phyloP scores from a whole-genome alignment of 2,329 filamentous ascomycete species.

The Whalleya microplaca region DNA sequence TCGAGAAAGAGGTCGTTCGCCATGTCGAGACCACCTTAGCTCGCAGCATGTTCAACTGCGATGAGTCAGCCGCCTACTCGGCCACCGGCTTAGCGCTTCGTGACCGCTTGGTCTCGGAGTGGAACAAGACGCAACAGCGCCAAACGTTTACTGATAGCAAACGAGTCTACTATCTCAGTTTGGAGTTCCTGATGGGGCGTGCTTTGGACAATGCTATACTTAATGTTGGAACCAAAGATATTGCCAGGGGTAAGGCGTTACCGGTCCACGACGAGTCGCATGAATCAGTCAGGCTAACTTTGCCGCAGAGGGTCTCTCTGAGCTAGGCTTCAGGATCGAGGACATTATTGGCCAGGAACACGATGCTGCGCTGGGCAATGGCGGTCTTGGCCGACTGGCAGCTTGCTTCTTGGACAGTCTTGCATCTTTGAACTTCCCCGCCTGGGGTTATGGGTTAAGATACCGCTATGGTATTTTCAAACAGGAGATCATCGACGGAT shows the following conservation, averaged over 20 bases:
- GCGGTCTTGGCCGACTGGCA: conserved; percentile 89
- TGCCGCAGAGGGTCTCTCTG: conserved; percentile 72
- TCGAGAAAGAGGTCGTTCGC: conserved; percentile 83
- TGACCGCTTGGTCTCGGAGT: conserved; percentile 89
- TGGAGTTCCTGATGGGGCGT: conserved; percentile 97
- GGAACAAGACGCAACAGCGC: conserved; percentile 97
- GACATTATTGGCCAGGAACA: conserved; percentile 94
- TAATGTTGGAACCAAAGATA: conserved; percentile 86
- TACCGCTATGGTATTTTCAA: conserved; percentile 99
- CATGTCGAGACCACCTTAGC: conserved; percentile 97
- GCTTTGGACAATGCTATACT: conserved; percentile 98
- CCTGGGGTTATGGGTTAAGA: conserved; percentile 95
- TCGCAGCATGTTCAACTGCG: conserved; percentile 96
- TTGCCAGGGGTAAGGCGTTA: conserved; percentile 70
- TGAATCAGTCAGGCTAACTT: conserved; percentile 16
- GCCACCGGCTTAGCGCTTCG: conserved; percentile 91
- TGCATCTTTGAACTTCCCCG: conserved; percentile 91
- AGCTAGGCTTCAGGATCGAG: conserved; percentile 96
- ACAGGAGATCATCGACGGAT: conserved; percentile 97
- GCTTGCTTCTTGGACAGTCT: conserved; percentile 97
- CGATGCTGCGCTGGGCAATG: conserved; percentile 94
- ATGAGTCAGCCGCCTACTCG: conserved; percentile 90
- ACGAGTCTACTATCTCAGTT: conserved; percentile 93
- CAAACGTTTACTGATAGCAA: conserved; percentile 92
- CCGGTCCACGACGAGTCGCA: not conserved